phyloP scores from a whole-genome alignment of 139 green algal genomes.

The Chlorella sp. region DNA sequence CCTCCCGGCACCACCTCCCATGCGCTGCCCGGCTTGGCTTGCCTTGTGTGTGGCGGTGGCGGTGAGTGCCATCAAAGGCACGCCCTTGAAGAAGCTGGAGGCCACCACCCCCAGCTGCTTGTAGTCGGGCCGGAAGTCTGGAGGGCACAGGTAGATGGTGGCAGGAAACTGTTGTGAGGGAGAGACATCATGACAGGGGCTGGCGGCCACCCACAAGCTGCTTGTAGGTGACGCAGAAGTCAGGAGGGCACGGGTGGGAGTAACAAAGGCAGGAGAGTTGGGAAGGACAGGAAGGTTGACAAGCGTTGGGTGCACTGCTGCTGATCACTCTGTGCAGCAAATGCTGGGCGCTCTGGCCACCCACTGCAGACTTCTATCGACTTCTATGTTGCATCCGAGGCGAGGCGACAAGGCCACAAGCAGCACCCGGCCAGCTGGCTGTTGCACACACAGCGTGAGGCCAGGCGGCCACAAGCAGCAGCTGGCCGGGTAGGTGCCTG shows the following conservation, averaged over 20 bases:
- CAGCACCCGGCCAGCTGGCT: neutral
- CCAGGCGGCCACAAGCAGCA: neutral
- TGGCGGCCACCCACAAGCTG: conserved; percentile 66
- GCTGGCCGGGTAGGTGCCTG: no score
- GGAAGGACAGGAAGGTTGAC: no score
- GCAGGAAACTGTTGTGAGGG: no score
- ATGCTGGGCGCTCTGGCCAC: no score
- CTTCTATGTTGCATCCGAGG: no score
- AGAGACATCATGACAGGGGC: conserved; percentile 52
- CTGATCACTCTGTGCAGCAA: no score
- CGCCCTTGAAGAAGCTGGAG: conserved; percentile 47
- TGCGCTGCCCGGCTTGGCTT: neutral
- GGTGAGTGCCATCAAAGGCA: conserved; percentile 77
- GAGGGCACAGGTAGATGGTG: neutral
- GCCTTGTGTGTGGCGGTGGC: conserved; percentile 73
- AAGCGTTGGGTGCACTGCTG: no score
- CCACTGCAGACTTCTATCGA: no score
- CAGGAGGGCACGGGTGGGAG: conserved; percentile 13
- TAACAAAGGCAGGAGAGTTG: no score
- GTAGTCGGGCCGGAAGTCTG: conserved; percentile 85
- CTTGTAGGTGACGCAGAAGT: conserved; percentile 85
- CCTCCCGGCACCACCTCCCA: no score
- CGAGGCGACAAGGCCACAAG: neutral
- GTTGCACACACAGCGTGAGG: no score
- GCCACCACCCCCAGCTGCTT: conserved; percentile 67